These are phyloP conservation scores for Epichloe gansuensis DNA, from an alignment of 2,329 filamentous ascomycete genomes.

Conservation along the genomic window DNA sequence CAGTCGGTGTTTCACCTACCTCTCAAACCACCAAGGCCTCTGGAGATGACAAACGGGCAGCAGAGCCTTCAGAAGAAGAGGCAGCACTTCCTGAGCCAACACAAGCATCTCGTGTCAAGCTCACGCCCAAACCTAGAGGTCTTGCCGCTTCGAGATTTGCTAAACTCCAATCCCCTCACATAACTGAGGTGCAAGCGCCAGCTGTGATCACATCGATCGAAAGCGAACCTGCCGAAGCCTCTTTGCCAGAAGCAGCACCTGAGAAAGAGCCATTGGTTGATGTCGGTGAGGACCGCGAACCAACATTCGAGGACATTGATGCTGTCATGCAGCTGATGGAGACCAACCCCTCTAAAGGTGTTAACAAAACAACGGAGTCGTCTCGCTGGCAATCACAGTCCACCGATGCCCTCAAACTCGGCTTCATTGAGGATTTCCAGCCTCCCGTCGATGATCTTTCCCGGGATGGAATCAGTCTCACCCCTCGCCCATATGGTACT, in stretches of 20 bases:
- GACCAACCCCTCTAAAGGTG: slow-evolving; percentile 58
- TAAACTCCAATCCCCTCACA: slow-evolving; percentile 21
- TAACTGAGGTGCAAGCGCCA: slow-evolving; percentile 13
- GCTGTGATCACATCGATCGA: slow-evolving; percentile 19
- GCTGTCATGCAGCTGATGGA: slow-evolving; percentile 79
- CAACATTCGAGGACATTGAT: slow-evolving; percentile 74
- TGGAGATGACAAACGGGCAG: background rate
- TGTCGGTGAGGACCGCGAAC: slow-evolving; percentile 20
- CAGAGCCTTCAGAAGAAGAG: background rate
- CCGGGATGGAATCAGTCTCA: slow-evolving; percentile 63
- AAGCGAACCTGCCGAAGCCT: slow-evolving; percentile 7
- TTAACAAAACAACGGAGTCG: slow-evolving; percentile 47
- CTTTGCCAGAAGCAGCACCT: background rate
- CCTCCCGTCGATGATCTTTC: slow-evolving; percentile 38
- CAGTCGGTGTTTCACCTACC: slow-evolving; percentile 23
- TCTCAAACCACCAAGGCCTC: slow-evolving; percentile 6
- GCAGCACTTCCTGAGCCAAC: slow-evolving; percentile 5
- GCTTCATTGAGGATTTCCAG: slow-evolving; percentile 38
- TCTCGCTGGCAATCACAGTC: slow-evolving; percentile 26
- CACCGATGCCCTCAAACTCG: slow-evolving; percentile 25
- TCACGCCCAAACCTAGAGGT: slow-evolving; percentile 24
- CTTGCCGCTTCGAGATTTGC: slow-evolving; percentile 34
- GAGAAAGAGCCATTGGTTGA: background rate
- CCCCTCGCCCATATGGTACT: slow-evolving; percentile 45
- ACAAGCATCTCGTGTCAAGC: slow-evolving; percentile 18